phyloP scores from a whole-genome alignment of 148 eudicot genomes.

The Arctostaphylos glauca region DNA sequence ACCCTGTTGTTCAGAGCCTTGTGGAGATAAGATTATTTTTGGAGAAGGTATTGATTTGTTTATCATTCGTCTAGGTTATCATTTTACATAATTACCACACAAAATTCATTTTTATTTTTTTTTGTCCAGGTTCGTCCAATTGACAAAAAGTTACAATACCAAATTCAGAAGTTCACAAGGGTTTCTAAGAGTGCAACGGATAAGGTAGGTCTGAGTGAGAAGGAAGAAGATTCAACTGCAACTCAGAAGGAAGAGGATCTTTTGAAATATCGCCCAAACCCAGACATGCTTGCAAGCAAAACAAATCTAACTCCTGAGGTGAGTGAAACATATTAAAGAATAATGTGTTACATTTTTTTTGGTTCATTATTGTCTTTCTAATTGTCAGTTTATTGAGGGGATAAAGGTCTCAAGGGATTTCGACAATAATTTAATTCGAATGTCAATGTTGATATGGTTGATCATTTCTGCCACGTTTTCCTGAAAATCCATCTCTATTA shows the following conservation, averaged over 20 bases:
- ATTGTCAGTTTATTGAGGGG: too few relatives aligned
- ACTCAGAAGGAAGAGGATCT: slow-evolving; percentile 55
- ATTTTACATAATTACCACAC: neutral
- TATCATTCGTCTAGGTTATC: neutral
- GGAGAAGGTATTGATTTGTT: slow-evolving; percentile 63
- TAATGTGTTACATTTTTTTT: neutral
- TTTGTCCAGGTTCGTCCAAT: slow-evolving; percentile 75
- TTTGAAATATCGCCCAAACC: slow-evolving; percentile 70
- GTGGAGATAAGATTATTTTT: slow-evolving; percentile 84
- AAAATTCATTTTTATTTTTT: neutral
- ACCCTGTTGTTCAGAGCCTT: slow-evolving; percentile 81
- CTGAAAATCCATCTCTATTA: slow-evolving; percentile 4
- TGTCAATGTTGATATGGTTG: neutral
- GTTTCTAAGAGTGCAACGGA: slow-evolving; percentile 35
- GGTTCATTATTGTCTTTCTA: neutral
- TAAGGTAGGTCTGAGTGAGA: slow-evolving; percentile 33
- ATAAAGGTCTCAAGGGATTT: neutral
- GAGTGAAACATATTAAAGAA: slow-evolving; percentile 20
- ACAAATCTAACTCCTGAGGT: slow-evolving; percentile 43
- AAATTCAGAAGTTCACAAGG: slow-evolving; percentile 65
- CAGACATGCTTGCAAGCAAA: slow-evolving; percentile 65
- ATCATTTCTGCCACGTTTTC: slow-evolving; percentile 7
- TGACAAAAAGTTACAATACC: slow-evolving; percentile 84
- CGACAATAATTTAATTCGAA: neutral
- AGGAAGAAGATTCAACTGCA: slow-evolving; percentile 32